Evolutionary conservation across 495 filamentous ascomycete species (phyloP).

Genomic region (Barbatosphaeria neglecta): DNA sequence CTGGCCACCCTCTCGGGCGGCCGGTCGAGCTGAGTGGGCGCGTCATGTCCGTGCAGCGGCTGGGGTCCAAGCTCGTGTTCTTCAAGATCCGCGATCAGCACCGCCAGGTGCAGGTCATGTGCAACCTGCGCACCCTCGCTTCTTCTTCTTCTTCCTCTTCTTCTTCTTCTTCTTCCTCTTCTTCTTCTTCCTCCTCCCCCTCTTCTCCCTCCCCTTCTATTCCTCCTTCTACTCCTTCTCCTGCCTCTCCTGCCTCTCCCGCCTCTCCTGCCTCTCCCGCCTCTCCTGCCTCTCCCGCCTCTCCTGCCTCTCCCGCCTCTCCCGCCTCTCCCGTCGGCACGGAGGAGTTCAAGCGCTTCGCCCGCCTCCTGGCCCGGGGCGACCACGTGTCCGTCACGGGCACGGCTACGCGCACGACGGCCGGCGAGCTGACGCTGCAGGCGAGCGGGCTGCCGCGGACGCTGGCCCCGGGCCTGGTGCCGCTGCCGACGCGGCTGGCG

Average conservation of each 20-base stretch:
- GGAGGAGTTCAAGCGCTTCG: constrained; percentile 43
- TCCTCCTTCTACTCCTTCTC: too few relatives aligned
- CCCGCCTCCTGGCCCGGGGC: constrained; percentile 50
- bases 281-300: too few relatives aligned
- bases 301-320: too few relatives aligned
- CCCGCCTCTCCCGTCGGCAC: constrained; percentile 15
- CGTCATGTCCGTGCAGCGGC: constrained; percentile 27
- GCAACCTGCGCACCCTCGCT: constrained; percentile 50
- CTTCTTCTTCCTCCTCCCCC: too few relatives aligned
- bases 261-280: too few relatives aligned
- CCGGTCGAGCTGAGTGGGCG: constrained; percentile 30
- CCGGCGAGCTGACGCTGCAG: constrained; percentile 68
- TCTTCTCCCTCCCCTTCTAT: too few relatives aligned
- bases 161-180: too few relatives aligned
- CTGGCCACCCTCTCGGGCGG: background rate
- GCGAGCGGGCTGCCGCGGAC: constrained; percentile 55
- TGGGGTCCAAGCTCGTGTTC: constrained; percentile 67
- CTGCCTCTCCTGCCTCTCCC: too few relatives aligned
- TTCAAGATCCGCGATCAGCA: constrained; percentile 66
- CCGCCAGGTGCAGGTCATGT: constrained; percentile 58
- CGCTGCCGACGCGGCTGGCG: constrained; percentile 52
- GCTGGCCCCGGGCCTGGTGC: constrained; percentile 65
- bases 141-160: too few relatives aligned
- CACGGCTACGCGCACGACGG: constrained; percentile 52
- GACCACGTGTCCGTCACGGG: constrained; percentile 72